A percentile compares a stretch with the other conserved stretches of the same genome.
phyloP scores from a whole-genome alignment of 1,284 basidiomycete species.

The Meripilus lineatus region DNA sequence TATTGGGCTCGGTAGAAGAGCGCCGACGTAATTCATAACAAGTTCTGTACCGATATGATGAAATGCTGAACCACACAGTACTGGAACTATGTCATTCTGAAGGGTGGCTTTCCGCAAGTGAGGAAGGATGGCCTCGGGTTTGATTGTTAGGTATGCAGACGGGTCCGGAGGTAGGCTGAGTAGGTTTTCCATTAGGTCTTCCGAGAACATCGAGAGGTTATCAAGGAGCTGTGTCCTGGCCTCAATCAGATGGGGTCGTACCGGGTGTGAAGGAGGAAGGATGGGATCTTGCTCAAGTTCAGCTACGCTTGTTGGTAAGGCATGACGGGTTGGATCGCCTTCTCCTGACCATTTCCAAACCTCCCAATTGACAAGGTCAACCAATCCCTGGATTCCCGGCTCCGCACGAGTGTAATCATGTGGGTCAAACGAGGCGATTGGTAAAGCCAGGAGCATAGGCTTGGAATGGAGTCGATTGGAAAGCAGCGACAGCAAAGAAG shows the following conservation, averaged over 20 bases:
- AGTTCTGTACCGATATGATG: constrained; percentile 80
- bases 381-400: constrained; percentile 71
- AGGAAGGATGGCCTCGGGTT: constrained; percentile 45
- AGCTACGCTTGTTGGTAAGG: constrained; percentile 48
- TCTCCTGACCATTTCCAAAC: constrained; percentile 65
- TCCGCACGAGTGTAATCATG: constrained; percentile 63
- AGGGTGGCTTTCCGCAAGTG: constrained; percentile 69
- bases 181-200: constrained; percentile 70
- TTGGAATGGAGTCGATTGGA: constrained; percentile 70
- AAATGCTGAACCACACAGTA: constrained; percentile 80
- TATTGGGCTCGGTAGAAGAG: constrained; percentile 74
- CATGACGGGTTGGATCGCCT: constrained; percentile 38
- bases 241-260: constrained; percentile 56
- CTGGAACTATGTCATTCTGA: constrained; percentile 65
- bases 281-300: constrained; percentile 37
- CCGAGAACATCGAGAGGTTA: constrained; percentile 75
- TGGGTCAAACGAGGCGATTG: constrained; percentile 67
- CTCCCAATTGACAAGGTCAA: constrained; percentile 79
- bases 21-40: constrained; percentile 77
- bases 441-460: constrained; percentile 73
- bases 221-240: constrained; percentile 73
- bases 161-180: constrained; percentile 52
- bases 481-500: constrained; percentile 68
- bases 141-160: constrained; percentile 58
- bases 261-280: constrained; percentile 55